Conservation (phyloP, 371 early-diverging fungal species). For the Rhizomucor pusillus region DNA sequence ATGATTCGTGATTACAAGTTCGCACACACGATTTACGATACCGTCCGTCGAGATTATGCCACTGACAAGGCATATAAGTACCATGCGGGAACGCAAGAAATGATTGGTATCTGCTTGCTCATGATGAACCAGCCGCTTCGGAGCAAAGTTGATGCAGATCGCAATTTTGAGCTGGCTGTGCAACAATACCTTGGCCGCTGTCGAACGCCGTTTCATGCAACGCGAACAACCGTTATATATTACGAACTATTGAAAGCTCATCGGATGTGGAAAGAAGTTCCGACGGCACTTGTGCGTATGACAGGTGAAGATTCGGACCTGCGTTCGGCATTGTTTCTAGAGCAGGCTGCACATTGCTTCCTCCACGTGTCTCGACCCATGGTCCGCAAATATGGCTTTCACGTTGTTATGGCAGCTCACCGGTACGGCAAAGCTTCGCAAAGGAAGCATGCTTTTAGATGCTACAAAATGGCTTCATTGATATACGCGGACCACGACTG, state of each 20-base stretch:
- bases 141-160: slow-evolving; percentile 68
- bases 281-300: slow-evolving; percentile 67
- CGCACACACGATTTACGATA: slow-evolving; percentile 86
- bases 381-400: slow-evolving; percentile 85
- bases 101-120: slow-evolving; percentile 85
- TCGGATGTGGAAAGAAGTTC: slow-evolving; percentile 68
- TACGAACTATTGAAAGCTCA: slow-evolving; percentile 77
- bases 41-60: slow-evolving; percentile 85
- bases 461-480: slow-evolving; percentile 62
- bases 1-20: slow-evolving; percentile 93
- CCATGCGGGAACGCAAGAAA: slow-evolving; percentile 87
- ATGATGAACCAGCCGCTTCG: slow-evolving; percentile 61
- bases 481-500: slow-evolving; percentile 69
- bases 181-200: slow-evolving; percentile 65
- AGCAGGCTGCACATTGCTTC: slow-evolving; percentile 87
- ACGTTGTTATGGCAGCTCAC: slow-evolving; percentile 85
- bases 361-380: slow-evolving; percentile 57
- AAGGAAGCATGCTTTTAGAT: slow-evolving; percentile 74
- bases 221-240: slow-evolving; percentile 73
- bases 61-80: slow-evolving; percentile 83
- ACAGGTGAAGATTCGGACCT: slow-evolving; percentile 76
- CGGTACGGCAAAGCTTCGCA: slow-evolving; percentile 65
- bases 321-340: slow-evolving; percentile 77
- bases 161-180: slow-evolving; percentile 78
- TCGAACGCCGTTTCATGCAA: slow-evolving; percentile 62